Conservation (phyloP, 768 basidiomycete genomes). For the Lentinula sp. region DNA sequence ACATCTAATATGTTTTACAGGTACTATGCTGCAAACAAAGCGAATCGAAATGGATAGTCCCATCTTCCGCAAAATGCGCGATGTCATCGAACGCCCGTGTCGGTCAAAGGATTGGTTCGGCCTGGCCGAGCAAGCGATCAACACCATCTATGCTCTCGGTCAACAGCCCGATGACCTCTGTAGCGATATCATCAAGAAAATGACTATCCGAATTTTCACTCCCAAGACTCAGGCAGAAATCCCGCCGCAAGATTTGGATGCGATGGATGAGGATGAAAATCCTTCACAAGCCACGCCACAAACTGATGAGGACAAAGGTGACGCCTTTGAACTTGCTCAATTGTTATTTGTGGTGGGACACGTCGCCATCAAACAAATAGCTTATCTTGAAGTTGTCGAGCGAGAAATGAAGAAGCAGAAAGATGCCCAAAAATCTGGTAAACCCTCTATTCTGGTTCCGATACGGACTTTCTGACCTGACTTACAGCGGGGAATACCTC, state of each 20-base stretch:
- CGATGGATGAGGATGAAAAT: slow-evolving; percentile 52
- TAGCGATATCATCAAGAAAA: slow-evolving; percentile 70
- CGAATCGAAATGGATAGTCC: slow-evolving; percentile 83
- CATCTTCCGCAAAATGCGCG: slow-evolving; percentile 79
- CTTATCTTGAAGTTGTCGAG: slow-evolving; percentile 92
- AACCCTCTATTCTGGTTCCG: slow-evolving; percentile 13
- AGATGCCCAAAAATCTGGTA: slow-evolving; percentile 79
- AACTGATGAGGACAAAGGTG: slow-evolving; percentile 54
- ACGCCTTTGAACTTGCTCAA: slow-evolving; percentile 86
- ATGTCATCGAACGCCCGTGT: slow-evolving; percentile 74
- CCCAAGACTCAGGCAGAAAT: slow-evolving; percentile 22
- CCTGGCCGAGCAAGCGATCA: slow-evolving; percentile 94
- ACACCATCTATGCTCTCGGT: slow-evolving; percentile 91
- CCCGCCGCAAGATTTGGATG: slow-evolving; percentile 31
- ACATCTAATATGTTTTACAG: slow-evolving; percentile 34
- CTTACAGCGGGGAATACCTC: slow-evolving; percentile 55
- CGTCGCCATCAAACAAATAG: slow-evolving; percentile 96
- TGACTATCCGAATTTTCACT: slow-evolving; percentile 70
- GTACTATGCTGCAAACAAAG: slow-evolving; percentile 84
- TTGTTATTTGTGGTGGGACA: slow-evolving; percentile 95
- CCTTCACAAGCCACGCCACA: slow-evolving; percentile 21
- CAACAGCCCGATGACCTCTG: slow-evolving; percentile 90
- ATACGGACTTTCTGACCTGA: neutral
- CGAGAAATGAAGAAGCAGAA: slow-evolving; percentile 96
- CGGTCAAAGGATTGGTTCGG: slow-evolving; percentile 93